These are phyloP conservation scores for Cutaneotrichosporon dermatis DNA, from an alignment of 1,284 basidiomycete genomes.

Conservation along the genomic window DNA sequence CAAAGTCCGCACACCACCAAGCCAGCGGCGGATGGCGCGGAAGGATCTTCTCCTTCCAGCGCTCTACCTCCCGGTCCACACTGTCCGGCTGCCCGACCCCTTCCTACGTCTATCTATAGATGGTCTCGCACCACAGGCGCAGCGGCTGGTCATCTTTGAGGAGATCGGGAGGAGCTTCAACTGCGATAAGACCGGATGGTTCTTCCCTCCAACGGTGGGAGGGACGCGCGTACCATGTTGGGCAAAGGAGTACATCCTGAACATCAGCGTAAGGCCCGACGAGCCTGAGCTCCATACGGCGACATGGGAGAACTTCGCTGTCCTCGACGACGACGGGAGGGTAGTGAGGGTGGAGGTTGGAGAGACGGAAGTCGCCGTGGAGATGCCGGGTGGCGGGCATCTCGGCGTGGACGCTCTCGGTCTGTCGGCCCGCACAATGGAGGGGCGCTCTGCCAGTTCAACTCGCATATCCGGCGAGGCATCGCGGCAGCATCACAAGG, in stretches of 20 bases:
- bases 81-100: not conserved
- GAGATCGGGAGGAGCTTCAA: not conserved
- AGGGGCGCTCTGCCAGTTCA: too few relatives aligned
- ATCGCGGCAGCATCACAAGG: too few relatives aligned
- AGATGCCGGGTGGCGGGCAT: too few relatives aligned
- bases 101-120: not conserved
- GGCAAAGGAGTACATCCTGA: not conserved
- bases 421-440: too few relatives aligned
- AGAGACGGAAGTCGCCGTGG: too few relatives aligned
- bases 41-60: constrained; percentile 1
- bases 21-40: not conserved
- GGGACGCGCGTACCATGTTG: not conserved
- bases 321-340: not conserved
- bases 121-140: not conserved
- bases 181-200: constrained; percentile 6
- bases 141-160: not conserved
- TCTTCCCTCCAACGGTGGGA: not conserved
- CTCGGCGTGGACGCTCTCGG: too few relatives aligned
- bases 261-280: not conserved
- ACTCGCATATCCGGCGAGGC: too few relatives aligned
- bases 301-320: not conserved
- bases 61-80: not conserved
- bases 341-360: too few relatives aligned
- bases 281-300: not conserved
- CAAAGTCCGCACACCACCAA: not conserved